Evolutionary conservation across 345 rosid species (phyloP).

Genomic region (Euphorbia lathyris): DNA sequence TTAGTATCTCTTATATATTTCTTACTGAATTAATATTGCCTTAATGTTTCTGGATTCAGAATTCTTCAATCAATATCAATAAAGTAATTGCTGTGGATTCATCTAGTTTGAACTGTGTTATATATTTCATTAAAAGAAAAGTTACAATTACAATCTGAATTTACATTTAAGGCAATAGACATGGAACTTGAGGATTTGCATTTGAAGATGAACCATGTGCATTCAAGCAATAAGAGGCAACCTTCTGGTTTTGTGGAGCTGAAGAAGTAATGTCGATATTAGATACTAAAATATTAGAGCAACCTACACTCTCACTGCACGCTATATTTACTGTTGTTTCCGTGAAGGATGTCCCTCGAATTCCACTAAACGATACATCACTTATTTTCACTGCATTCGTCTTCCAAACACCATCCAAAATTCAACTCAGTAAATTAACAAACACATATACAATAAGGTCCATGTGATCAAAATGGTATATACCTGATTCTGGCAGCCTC

Average conservation of each 20-base stretch:
- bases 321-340: constrained; percentile 8
- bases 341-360: constrained; percentile 16
- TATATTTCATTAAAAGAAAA: not conserved
- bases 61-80: constrained; percentile 33
- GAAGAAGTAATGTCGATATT: constrained; percentile 14
- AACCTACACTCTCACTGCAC: constrained; percentile 12
- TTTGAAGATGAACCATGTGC: constrained; percentile 5
- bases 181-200: not conserved
- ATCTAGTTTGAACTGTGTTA: not conserved
- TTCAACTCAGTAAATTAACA: no score
- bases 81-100: no score
- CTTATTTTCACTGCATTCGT: constrained; percentile 13
- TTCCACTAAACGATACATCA: constrained; percentile 13
- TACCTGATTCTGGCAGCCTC: not conserved
- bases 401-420: no score
- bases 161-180: not conserved
- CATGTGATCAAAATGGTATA: no score
- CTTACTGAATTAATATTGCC: constrained; percentile 50
- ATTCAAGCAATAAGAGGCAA: constrained; percentile 8
- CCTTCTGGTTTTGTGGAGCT: not conserved
- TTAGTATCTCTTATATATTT: no score
- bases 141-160: not conserved
- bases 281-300: constrained; percentile 6
- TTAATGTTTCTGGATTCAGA: constrained; percentile 43
- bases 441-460: no score